Evolutionary conservation across 176 grass and related monocot species (phyloP), one percentile per base, ranked within the genome.

Genomic region (Juncus effusus): DNA sequence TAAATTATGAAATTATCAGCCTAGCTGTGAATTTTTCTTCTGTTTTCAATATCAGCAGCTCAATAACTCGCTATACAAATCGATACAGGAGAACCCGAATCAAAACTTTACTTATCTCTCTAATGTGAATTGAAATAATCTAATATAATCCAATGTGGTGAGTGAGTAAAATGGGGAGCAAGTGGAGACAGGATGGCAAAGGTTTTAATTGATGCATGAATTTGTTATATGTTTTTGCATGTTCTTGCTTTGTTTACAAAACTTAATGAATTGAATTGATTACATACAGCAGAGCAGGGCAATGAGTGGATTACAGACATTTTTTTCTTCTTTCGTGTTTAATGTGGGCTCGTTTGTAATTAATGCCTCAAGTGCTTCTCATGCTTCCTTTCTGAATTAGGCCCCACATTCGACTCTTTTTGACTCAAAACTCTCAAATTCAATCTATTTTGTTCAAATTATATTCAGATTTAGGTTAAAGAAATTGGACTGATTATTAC

Each of bases 331-430:
- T 74, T 16, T 68, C 28, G 16, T 70, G 66, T 7, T 15, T 70
- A 54, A 68, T 68, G 36, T 28, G 66, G 51, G 13, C 0, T 70
- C 66, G 38, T 70, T 55, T 38, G 65, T 56, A 70, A 70, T 69
- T 54, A 56, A 39, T 70, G 65, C 19, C 47, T 47, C 35, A 69
- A 70, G 51, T 70, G 66, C 51, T 8, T 56, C n/a, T 70, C 66
- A 70, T 13, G 65, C 65, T 68, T 15, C 16, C 47, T 53, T 0
- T 8, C 28, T 54, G 49, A 52, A 54, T 14, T n/a, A 52, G 49
- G 65, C 49, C 54, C 45, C 65, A 38, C 64, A 36, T 52, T 67
- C 2, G 42, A 54, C 47, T n/a, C 14, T 55, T 36, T 69, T 16
- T 70, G 66, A 70, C 66, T 45, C 19, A 28, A 28, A 28, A 1